phyloP scores from a whole-genome alignment of 768 basidiomycete species.

The Galerina marginata region DNA sequence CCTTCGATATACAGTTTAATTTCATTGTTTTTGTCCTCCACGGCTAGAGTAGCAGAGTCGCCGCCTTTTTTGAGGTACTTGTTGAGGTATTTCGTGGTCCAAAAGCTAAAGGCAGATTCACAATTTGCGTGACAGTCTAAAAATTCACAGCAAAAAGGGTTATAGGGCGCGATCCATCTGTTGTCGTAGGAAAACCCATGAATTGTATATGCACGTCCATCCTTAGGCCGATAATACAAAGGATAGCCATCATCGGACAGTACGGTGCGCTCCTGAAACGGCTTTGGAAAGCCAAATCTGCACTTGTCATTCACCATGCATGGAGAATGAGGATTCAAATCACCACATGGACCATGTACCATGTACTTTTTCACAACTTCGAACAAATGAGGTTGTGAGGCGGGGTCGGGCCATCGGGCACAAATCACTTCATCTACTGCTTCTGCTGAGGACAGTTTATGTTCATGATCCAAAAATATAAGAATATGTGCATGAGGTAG shows the following conservation, averaged over 20 bases:
- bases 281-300: constrained; percentile 37
- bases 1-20: too few species aligned
- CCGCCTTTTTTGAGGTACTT: too few species aligned
- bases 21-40: too few species aligned
- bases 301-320: constrained; percentile 46
- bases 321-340: too few species aligned
- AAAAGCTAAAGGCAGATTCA: too few species aligned
- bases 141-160: too few species aligned
- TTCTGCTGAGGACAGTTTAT: constrained; percentile 39
- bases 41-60: too few species aligned
- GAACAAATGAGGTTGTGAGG: constrained; percentile 36
- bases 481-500: constrained; percentile 61
- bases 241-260: constrained; percentile 26
- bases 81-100: too few species aligned
- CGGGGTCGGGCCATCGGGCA: constrained; percentile 48
- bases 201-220: too few species aligned
- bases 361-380: constrained; percentile 40
- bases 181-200: too few species aligned
- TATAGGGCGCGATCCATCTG: too few species aligned
- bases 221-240: constrained; percentile 31
- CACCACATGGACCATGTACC: constrained; percentile 45
- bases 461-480: constrained; percentile 39
- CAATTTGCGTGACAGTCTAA: too few species aligned
- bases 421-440: constrained; percentile 46
- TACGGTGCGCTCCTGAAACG: constrained; percentile 26